A percentile compares a stretch with the other conserved stretches of the same genome.
These are phyloP conservation scores for Vanderwaltozyma yarrowii DNA, from an alignment of 805 yeast genomes.

Conservation along the genomic window DNA sequence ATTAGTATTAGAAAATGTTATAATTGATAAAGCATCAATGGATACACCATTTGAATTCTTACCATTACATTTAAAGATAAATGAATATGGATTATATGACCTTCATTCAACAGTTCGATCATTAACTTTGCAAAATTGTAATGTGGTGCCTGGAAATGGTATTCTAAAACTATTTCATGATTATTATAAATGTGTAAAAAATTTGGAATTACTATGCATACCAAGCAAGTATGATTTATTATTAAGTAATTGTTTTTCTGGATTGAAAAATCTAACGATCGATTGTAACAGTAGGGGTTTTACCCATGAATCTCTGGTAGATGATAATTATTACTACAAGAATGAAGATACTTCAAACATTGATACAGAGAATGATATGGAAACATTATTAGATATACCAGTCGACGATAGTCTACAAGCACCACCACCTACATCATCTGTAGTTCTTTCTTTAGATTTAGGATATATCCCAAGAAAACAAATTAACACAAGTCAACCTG, in stretches of 20 bases:
- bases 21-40: slow-evolving; percentile 36
- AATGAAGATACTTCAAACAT: slow-evolving; percentile 3
- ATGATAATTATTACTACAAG: slow-evolving; percentile 18
- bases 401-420: slow-evolving; percentile 11
- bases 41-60: slow-evolving; percentile 28
- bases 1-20: slow-evolving; percentile 36
- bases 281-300: slow-evolving; percentile 43
- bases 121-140: slow-evolving; percentile 27
- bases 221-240: slow-evolving; percentile 39
- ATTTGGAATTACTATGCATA: slow-evolving; percentile 32
- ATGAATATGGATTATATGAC: slow-evolving; percentile 15
- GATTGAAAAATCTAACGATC: slow-evolving; percentile 31
- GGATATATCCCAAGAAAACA: slow-evolving; percentile 16
- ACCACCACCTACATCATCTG: slow-evolving; percentile 29
- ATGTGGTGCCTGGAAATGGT: slow-evolving; percentile 30
- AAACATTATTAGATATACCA: slow-evolving; percentile 20
- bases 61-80: slow-evolving; percentile 20
- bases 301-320: slow-evolving; percentile 13
- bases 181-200: slow-evolving; percentile 34
- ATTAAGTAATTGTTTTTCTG: slow-evolving; percentile 37
- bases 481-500: too few relatives aligned
- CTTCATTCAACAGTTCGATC: slow-evolving; percentile 30
- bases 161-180: slow-evolving; percentile 27
- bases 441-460: slow-evolving; percentile 17
- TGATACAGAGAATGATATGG: slow-evolving; percentile 12